Evolutionary conservation across 129 eudicot genomes (phyloP), one percentile per base, ranked within the genome.

Genomic region (Flaveria linearis): DNA sequence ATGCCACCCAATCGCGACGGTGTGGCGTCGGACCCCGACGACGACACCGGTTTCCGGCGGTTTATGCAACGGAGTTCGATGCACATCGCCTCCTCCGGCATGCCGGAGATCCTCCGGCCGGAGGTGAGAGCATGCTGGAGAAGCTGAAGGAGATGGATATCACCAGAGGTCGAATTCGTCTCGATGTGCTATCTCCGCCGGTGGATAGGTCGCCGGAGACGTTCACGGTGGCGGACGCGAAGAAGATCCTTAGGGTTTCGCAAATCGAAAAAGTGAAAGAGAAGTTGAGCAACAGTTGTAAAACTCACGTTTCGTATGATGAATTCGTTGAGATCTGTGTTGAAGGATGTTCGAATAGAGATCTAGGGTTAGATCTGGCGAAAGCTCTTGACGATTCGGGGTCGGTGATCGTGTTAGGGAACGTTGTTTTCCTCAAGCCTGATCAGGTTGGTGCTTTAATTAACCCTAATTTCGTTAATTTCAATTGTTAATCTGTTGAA

Each of bases 381-480:
- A 94, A 89, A 53, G 85, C 81, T 18, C 88, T 95, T 2, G 99
- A 95, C 72, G 87, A 95, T 57, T 91, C 96, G 4, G 99, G 97
- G 3, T 86, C 83, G 1, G 97, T 95, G 15, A 88, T 95, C 50
- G 97, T 91, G 8, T 76, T 95, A 20, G 97, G 94, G 16, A 76
- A 86, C 68, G 76, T 86, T 47, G 99, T 95, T 2, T 86, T 86
- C 84, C 82, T 95, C 76, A 83, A 86, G 67, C 99, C 96, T 83
- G 84, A 91, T 46, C 92, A 95, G 99, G 99, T 95, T 80, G 83
- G 89, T 43, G 30, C 66, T 67, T 80, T 3, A 17, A 20, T 56
- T 47, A 26, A 52, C 55, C 57, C 67, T 60, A 3, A 20, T 79
- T 52, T 52, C 7, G 1, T 67, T 46, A 43, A 17, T 51, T 49